These are phyloP conservation scores for Termitomyces sp. DNA, from an alignment of 768 basidiomycete genomes.

Conservation along the genomic window DNA sequence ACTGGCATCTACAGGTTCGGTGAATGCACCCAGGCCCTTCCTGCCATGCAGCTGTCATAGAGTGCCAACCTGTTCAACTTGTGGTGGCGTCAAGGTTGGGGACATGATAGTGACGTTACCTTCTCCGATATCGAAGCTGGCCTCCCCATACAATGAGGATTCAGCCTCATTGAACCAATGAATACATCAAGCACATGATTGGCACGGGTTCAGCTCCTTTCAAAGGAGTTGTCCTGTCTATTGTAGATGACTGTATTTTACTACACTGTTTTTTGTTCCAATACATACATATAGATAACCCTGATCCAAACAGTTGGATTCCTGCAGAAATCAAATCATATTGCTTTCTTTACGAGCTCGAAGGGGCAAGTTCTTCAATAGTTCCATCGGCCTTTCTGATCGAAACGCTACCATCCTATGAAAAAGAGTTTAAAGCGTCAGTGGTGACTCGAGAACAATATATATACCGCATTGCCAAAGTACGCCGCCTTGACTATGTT, in stretches of 20 bases:
- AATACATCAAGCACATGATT: neutral
- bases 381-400: slow-evolving; percentile 50
- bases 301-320: neutral
- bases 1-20: neutral
- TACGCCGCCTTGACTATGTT: slow-evolving; percentile 92
- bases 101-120: neutral
- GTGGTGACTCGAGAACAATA: slow-evolving; percentile 4
- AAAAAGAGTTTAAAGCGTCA: neutral
- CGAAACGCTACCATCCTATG: slow-evolving; percentile 66
- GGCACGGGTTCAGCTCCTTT: neutral
- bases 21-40: neutral
- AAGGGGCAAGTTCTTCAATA: slow-evolving; percentile 25
- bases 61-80: neutral
- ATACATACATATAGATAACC: neutral
- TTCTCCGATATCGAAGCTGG: neutral
- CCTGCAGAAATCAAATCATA: neutral
- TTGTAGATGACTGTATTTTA: neutral
- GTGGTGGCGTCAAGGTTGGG: slow-evolving; percentile 2
- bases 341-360: neutral
- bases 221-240: neutral
- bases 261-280: neutral
- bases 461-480: slow-evolving; percentile 80
- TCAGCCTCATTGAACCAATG: neutral
- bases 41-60: neutral
- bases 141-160: neutral